phyloP scores from a whole-genome alignment of 805 yeast genomes.

The Candida multigemmis region DNA sequence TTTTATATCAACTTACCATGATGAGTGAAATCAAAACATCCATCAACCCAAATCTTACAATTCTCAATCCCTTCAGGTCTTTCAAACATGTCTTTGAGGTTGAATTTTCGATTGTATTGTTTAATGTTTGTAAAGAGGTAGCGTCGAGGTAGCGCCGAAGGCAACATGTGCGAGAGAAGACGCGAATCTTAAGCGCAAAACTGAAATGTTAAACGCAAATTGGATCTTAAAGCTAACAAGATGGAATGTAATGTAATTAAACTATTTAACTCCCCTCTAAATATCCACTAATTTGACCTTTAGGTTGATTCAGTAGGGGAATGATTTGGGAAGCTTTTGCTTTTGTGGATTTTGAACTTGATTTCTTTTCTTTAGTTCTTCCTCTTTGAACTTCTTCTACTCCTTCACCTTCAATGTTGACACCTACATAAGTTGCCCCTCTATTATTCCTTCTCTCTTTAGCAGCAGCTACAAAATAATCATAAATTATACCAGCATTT shows the following conservation, averaged over 20 bases:
- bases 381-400: slow-evolving; percentile 2
- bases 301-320: slow-evolving; percentile 1
- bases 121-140: no score
- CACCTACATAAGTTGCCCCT: slow-evolving; percentile 11
- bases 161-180: no score
- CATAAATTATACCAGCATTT: slow-evolving; percentile 74
- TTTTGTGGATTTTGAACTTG: not conserved
- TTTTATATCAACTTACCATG: slow-evolving; percentile 51
- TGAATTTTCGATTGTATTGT: no score
- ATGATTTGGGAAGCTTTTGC: slow-evolving; percentile 1
- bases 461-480: slow-evolving; percentile 10
- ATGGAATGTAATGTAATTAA: no score
- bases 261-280: no score
- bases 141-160: no score
- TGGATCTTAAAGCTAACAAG: no score
- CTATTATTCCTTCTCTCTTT: slow-evolving; percentile 10
- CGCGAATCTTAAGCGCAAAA: no score
- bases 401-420: slow-evolving; percentile 1
- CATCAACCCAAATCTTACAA: slow-evolving; percentile 84
- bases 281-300: no score
- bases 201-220: no score
- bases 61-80: slow-evolving; percentile 35
- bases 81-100: slow-evolving; percentile 32
- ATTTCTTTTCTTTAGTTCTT: no score
- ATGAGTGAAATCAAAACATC: slow-evolving; percentile 96